These are phyloP conservation scores for Basidiobolus meristosporus DNA, from an alignment of 371 early-diverging fungal genomes.

Conservation along the genomic window DNA sequence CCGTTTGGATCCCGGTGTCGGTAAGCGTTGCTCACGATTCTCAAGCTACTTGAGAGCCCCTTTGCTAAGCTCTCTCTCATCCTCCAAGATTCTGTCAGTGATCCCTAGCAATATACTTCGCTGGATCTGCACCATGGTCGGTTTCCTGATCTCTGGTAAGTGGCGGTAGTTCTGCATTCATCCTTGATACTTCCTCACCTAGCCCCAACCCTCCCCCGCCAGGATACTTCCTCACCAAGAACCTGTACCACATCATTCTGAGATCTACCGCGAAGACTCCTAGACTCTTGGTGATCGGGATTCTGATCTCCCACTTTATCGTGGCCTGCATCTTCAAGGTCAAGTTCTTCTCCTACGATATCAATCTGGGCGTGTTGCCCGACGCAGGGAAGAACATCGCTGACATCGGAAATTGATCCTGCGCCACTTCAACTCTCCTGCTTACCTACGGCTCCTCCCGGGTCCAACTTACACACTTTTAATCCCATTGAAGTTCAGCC, in stretches of 20 bases:
- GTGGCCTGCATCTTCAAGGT: constrained; percentile 65
- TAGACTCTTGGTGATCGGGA: constrained; percentile 37
- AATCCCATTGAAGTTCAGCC: too few relatives aligned
- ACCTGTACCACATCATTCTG: constrained; percentile 37
- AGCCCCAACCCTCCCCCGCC: constrained; percentile 2
- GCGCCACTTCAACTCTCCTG: too few relatives aligned
- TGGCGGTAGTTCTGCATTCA: neutral
- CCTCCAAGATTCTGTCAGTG: constrained; percentile 37
- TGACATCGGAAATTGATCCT: too few relatives aligned
- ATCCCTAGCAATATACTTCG: constrained; percentile 39
- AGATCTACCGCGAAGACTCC: constrained; percentile 38
- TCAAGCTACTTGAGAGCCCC: constrained; percentile 1
- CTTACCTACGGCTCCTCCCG: too few relatives aligned
- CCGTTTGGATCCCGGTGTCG: constrained; percentile 83
- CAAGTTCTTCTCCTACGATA: constrained; percentile 41
- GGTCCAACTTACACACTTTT: too few relatives aligned
- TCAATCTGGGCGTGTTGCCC: too few relatives aligned
- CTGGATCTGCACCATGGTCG: constrained; percentile 40
- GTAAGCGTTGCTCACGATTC: constrained; percentile 17
- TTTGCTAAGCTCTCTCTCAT: constrained; percentile 3
- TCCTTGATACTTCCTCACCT: neutral
- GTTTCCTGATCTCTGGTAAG: constrained; percentile 28
- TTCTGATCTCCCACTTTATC: constrained; percentile 41
- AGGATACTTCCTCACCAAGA: constrained; percentile 23
- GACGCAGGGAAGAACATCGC: too few relatives aligned